These are phyloP conservation scores for Maudiozyma bulderi DNA, from an alignment of 805 yeast species.

Conservation along the genomic window DNA sequence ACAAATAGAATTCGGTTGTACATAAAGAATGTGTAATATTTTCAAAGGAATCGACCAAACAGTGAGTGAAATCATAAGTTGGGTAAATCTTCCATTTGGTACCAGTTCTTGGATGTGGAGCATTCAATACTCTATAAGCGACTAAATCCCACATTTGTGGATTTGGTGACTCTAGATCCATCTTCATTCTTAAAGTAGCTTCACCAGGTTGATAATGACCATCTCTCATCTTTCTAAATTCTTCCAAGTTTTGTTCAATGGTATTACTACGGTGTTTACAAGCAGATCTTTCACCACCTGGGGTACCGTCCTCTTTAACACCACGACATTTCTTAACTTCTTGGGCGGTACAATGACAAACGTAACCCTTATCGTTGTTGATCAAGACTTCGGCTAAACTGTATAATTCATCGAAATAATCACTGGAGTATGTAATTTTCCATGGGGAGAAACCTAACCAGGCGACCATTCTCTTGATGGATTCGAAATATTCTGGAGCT, in stretches of 20 bases:
- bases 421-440: conserved; percentile 92
- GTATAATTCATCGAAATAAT: conserved; percentile 84
- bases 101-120: conserved; percentile 94
- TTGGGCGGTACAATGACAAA: conserved; percentile 88
- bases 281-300: conserved; percentile 85
- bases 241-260: conserved; percentile 62
- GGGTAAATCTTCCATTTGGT: conserved; percentile 97
- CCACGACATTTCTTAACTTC: conserved; percentile 89
- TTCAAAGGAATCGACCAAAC: conserved; percentile 95
- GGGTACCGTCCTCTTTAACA: conserved; percentile 79
- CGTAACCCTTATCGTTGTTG: conserved; percentile 64
- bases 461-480: conserved; percentile 71
- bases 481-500: conserved; percentile 80
- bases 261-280: conserved; percentile 68
- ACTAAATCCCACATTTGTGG: conserved; percentile 99
- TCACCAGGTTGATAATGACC: conserved; percentile 84
- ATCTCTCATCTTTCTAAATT: conserved; percentile 85
- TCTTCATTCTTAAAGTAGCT: conserved; percentile 95
- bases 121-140: conserved; percentile 88
- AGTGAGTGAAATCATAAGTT: conserved; percentile 97
- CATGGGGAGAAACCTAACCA: conserved; percentile 96
- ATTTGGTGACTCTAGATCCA: conserved; percentile 77
- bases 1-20: conserved; percentile 86
- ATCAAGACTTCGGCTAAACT: conserved; percentile 81
- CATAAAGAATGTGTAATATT: conserved; percentile 93